These are phyloP conservation scores for Alternaria consortialis DNA, from an alignment of 2,329 filamentous ascomycete species.

Conservation along the genomic window DNA sequence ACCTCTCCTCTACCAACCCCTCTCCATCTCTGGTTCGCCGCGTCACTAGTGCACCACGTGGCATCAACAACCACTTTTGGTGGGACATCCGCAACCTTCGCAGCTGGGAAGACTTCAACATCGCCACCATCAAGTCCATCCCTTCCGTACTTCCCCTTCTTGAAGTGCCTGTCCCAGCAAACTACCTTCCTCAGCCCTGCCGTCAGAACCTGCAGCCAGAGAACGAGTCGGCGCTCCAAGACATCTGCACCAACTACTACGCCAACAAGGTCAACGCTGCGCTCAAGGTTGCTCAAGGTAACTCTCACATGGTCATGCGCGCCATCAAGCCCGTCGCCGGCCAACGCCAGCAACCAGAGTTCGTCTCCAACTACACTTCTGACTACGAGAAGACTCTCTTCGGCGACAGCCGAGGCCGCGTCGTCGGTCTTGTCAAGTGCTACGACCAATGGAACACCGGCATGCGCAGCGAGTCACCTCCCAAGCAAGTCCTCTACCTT, in stretches of 20 bases:
- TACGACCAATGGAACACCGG: slow-evolving; percentile 96
- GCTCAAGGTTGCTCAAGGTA: slow-evolving; percentile 76
- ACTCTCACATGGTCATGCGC: slow-evolving; percentile 65
- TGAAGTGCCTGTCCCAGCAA: slow-evolving; percentile 65
- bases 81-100: slow-evolving; percentile 92
- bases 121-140: slow-evolving; percentile 74
- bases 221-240: slow-evolving; percentile 78
- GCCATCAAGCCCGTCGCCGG: slow-evolving; percentile 49
- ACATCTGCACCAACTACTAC: slow-evolving; percentile 80
- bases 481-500: slow-evolving; percentile 88
- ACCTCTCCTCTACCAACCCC: slow-evolving; percentile 82
- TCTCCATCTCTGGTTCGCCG: slow-evolving; percentile 83
- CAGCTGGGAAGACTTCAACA: slow-evolving; percentile 82
- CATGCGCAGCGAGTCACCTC: slow-evolving; percentile 85
- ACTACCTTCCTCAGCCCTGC: slow-evolving; percentile 67
- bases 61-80: slow-evolving; percentile 85
- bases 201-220: slow-evolving; percentile 73
- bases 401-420: slow-evolving; percentile 63
- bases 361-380: slow-evolving; percentile 70
- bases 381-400: slow-evolving; percentile 60
- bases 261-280: slow-evolving; percentile 88
- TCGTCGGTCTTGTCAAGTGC: slow-evolving; percentile 86
- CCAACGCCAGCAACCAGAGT: slow-evolving; percentile 68
- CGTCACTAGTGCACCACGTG: slow-evolving; percentile 75
- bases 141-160: slow-evolving; percentile 78